These are phyloP conservation scores for Venturia pyrina DNA, from an alignment of 2,329 filamentous ascomycete species.

Conservation along the genomic window DNA sequence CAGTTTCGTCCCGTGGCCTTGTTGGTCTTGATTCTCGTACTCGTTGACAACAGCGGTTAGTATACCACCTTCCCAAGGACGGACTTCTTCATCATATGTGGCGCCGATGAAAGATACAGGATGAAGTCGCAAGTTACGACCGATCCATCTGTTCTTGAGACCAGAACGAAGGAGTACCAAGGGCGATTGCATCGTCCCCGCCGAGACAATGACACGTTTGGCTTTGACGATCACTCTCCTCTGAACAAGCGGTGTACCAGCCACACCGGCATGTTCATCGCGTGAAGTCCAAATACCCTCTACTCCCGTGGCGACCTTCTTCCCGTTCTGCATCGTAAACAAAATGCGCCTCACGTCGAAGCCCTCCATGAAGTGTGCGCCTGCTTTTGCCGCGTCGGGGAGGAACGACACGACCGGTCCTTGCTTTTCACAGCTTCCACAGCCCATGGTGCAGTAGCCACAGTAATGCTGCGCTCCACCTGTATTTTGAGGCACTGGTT, in stretches of 20 bases:
- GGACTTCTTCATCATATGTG: constrained; percentile 59
- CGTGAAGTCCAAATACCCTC: constrained; percentile 66
- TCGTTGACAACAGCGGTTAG: constrained; percentile 68
- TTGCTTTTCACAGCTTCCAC: constrained; percentile 60
- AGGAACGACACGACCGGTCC: constrained; percentile 69
- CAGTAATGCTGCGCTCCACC: constrained; percentile 65
- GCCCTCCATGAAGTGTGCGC: constrained; percentile 76
- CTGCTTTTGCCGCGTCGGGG: constrained; percentile 66
- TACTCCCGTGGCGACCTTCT: constrained; percentile 57
- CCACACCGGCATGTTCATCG: constrained; percentile 50
- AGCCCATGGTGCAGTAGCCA: constrained; percentile 50
- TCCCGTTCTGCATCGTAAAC: constrained; percentile 49
- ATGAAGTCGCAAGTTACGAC: constrained; percentile 72
- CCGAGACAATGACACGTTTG: constrained; percentile 69
- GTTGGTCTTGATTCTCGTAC: constrained; percentile 70
- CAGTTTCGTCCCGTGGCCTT: constrained; percentile 74
- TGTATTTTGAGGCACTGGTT: constrained; percentile 68
- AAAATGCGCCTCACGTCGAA: constrained; percentile 61
- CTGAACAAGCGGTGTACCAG: constrained; percentile 40
- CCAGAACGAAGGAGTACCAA: constrained; percentile 68
- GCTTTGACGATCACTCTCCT: constrained; percentile 64
- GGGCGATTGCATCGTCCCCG: constrained; percentile 68
- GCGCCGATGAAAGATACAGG: constrained; percentile 50
- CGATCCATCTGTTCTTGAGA: constrained; percentile 71
- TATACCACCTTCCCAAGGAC: constrained; percentile 58